Percentiles rank a stretch among this genome's conserved stretches.
These are phyloP conservation scores for Phytophthora ramorum DNA, from an alignment of 352 stramenopile genomes.

Conservation along the genomic window DNA sequence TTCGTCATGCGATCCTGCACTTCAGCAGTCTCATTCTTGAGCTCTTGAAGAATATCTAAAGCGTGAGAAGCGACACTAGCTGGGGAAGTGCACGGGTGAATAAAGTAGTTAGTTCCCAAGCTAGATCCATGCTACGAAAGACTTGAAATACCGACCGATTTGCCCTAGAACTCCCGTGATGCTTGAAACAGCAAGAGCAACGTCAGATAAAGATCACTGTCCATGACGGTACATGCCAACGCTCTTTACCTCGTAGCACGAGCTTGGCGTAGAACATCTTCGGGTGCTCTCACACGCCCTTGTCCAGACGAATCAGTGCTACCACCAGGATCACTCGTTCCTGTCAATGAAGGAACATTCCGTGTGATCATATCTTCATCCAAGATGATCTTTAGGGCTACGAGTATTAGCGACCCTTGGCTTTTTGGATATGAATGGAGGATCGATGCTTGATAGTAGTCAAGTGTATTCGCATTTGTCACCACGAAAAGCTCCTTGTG, in stretches of 20 bases:
- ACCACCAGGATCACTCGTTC: slow-evolving; percentile 8
- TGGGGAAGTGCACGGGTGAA: slow-evolving; percentile 14
- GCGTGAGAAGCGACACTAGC: slow-evolving; percentile 56
- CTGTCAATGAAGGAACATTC: slow-evolving; percentile 21
- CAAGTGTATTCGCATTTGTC: neutral
- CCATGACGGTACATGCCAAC: neutral
- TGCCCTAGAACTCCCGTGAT: slow-evolving; percentile 59
- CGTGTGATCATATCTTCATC: slow-evolving; percentile 27
- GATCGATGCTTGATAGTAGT: neutral
- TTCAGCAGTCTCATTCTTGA: slow-evolving; percentile 44
- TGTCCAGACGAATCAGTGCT: slow-evolving; percentile 19
- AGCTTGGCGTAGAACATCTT: slow-evolving; percentile 57
- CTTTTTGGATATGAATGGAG: slow-evolving; percentile 3
- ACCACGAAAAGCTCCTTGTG: neutral
- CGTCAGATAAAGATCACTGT: too few relatives aligned
- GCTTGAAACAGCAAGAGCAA: slow-evolving; percentile 18
- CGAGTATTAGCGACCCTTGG: slow-evolving; percentile 1
- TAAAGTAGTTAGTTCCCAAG: neutral
- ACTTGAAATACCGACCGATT: slow-evolving; percentile 42
- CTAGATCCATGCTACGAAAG: neutral
- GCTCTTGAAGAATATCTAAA: slow-evolving; percentile 59
- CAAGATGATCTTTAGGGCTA: neutral
- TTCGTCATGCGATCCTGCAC: slow-evolving; percentile 38
- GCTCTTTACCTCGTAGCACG: slow-evolving; percentile 41
- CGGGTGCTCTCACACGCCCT: slow-evolving; percentile 26